Evolutionary conservation across 1,284 basidiomycete species (phyloP).

Genomic region (Schizopora paradoxa): DNA sequence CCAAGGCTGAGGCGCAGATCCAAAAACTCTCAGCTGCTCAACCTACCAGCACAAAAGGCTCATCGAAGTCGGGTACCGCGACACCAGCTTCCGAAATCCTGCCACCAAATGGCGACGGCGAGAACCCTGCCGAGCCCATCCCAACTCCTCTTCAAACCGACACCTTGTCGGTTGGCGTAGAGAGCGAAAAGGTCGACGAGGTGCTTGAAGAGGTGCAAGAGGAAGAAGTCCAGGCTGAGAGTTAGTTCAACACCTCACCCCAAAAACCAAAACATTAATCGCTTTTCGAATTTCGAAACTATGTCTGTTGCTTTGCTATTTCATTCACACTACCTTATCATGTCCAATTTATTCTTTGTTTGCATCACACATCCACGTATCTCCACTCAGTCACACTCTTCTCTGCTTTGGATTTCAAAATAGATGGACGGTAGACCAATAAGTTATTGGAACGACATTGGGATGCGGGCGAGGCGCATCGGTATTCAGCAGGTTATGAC

Average conservation of each 20-base stretch:
- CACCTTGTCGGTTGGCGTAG: constrained; percentile 27
- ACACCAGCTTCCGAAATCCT: constrained; percentile 32
- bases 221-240: constrained; percentile 27
- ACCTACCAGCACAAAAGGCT: no score
- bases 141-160: constrained; percentile 36
- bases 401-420: no score
- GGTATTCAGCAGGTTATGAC: no score
- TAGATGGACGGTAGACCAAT: no score
- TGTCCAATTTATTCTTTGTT: constrained; percentile 3
- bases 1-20: constrained; percentile 79
- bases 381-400: not conserved
- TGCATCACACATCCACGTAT: constrained; percentile 6
- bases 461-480: no score
- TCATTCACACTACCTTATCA: not conserved
- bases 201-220: constrained; percentile 42
- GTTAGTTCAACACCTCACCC: constrained; percentile 19
- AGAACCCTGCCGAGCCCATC: constrained; percentile 43
- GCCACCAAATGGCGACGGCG: constrained; percentile 38
- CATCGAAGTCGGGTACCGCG: constrained; percentile 41
- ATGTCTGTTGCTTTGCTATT: not conserved
- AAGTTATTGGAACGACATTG: no score
- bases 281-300: no score
- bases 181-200: constrained; percentile 41
- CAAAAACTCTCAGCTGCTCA: no score
- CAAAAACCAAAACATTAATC: no score